Evolutionary conservation across 78 protist species (phyloP), one percentile per base, ranked within the genome.

Genomic region (Polysphondylium violaceum): DNA sequence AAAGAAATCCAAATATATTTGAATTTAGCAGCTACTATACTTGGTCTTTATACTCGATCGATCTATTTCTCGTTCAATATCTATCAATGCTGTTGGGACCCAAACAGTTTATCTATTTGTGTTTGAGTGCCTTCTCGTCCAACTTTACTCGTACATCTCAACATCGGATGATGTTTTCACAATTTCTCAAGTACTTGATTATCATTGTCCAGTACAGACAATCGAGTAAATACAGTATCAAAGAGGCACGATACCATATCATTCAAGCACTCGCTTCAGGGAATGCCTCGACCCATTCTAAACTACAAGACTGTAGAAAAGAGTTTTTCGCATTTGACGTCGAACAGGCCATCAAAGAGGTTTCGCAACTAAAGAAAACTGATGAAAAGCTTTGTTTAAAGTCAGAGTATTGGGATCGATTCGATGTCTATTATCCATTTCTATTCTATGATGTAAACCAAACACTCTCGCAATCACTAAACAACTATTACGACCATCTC

Each of bases 401-500:
- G 14, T 59, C 65, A 27, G 55, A 83, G 41, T 69, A 69, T 41
- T 83, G 91, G 91, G 59, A 67, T 12, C 55, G 79, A 8, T 83
- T 56, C 33, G 91, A 83, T 27, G 25, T 55, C 33, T 83, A 83
- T 50, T 83, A 83, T 69, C 91, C 91, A 2, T 83, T 58, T 14
- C 73, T 35, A 25, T 83, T 35, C 33, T 67, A 59, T 36, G 63
- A 36, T 27, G 47, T 50, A 23, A 74, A 69, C 21, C 7, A 63
- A 1, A 25, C 41, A 14, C 36, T 67, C 35, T 5, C n/a, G 40
- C 12, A 41, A 16, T 83, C 91, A 19, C 25, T 83, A 43, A 23
- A 27, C 16, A 50, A 55, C 50, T 83, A 83, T 69, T 74, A 67
- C 35, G 91, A 67, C 0, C 44, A 83, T 31, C 43, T 83, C 4